Base-by-base conservation (phyloP, 345 rosid genomes). In the Gossypium stocksii region DNA sequence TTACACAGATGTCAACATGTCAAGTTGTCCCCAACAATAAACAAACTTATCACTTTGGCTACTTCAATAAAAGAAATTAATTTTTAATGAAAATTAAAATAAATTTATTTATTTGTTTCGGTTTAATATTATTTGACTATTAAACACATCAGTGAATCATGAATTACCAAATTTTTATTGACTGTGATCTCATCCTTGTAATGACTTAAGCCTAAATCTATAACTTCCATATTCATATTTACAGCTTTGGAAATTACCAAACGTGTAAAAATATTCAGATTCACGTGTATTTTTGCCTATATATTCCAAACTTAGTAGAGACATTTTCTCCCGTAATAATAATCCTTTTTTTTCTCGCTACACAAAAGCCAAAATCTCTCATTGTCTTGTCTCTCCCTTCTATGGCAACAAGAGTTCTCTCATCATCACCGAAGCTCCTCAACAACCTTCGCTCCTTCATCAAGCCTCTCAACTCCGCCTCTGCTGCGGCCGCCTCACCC, bases 341-440 rank as follows among this genome's bases (percentile, higher is more conserved):
- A 4, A 34, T 34, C 41, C 41, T 34, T 34, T 5, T 34, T 66
- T 64, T 43, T 12, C 29, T 44, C 15, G 8, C 19, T 13, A 46
- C 19, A 66, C 38, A 82, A 44, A 16, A 45, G 15, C 6, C 14
- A 44, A 7, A 44, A 66, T 45, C 70, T 66, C 56, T 1, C 0
- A 2, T 66, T 46, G 71, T 14, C 38, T 9, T 46, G 53, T n/a
- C 27, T 16, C 54, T 46, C 56, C 56, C 56, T 46, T 66, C 71
- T 66, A 66, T 66, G 71, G 71, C 71, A 23, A 66, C 54, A 46
- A 66, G 56, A 23, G 0, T 66, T 66, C 71, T 66, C 71, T 46
- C 71, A 66, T 46, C 71, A 66, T 51, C 56, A 15, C 56, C 71
- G 23, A 66, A 46, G 38, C 12, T 66, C 19, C 71, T 66, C 19